Conservation (phyloP, 108 stramenopile species). For the Chaetoceros muelleri region DNA sequence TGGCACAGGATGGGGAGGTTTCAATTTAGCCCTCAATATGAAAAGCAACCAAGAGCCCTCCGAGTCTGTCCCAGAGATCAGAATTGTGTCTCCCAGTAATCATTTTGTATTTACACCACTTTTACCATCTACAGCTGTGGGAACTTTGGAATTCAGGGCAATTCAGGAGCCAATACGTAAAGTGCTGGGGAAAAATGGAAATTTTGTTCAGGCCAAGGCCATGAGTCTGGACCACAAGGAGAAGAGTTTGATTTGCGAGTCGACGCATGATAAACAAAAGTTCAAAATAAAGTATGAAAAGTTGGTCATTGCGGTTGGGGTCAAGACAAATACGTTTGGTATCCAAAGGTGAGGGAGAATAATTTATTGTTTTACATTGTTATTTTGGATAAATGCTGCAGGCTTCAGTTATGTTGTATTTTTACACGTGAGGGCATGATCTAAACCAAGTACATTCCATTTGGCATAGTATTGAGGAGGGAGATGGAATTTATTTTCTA, state of each 20-base stretch:
- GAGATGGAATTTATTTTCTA: conserved; percentile 84
- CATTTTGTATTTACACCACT: conserved; percentile 98
- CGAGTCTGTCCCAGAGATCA: neutral
- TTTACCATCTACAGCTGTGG: conserved; percentile 91
- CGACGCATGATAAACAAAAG: conserved; percentile 39
- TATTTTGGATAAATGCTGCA: too few relatives aligned
- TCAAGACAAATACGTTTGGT: conserved; percentile 86
- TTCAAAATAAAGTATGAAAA: conserved; percentile 85
- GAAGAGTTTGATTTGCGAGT: conserved; percentile 48
- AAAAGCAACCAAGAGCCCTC: conserved; percentile 4
- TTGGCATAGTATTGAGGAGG: conserved; percentile 32
- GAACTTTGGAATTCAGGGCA: conserved; percentile 90
- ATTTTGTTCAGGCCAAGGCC: conserved; percentile 82
- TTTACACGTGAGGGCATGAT: too few relatives aligned
- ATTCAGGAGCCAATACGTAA: conserved; percentile 93
- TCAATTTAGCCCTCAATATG: conserved; percentile 31
- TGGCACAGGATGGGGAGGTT: conserved; percentile 70
- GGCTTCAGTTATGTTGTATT: conserved; percentile 1
- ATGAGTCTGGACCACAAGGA: conserved; percentile 42
- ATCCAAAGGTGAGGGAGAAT: too few relatives aligned
- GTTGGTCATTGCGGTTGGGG: conserved; percentile 80
- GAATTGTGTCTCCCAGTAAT: conserved; percentile 79
- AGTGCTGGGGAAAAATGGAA: conserved; percentile 29
- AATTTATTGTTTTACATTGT: too few relatives aligned
- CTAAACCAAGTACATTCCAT: too few relatives aligned